Evolutionary conservation across 2,329 filamentous ascomycete species (phyloP), one percentile per base, ranked within the genome.

Genomic region (Sporothrix dimorphospora): DNA sequence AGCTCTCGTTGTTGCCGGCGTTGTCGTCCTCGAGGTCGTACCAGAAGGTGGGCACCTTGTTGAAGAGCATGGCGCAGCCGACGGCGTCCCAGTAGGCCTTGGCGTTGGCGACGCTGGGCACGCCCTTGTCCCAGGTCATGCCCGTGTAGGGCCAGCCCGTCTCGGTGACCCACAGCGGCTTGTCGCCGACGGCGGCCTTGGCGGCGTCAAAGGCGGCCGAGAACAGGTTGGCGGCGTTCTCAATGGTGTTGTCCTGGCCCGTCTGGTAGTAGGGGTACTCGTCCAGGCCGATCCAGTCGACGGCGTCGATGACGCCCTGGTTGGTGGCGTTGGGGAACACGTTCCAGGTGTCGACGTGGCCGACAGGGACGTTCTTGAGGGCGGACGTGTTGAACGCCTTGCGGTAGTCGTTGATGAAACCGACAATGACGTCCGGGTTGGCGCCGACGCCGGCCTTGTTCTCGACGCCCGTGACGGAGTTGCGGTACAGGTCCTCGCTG

Each of bases 271-370:
- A 91, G 40, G 89, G 89, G 79, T 90, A 91, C 77, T 88, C 88
- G 75, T 91, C 88, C 51, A 89, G 85, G 66, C 89, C 89, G 72
- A 91, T 79, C 80, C 87, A 91, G 82, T 92, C 90, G 73, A 87
- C 83, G 71, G 88, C 89, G 72, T 87, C 83, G 75, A 91, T 85
- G 73, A 92, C 89, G 71, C 82, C 80, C 76, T 84, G 84, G 83
- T 90, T 91, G 77, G 84, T 85, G 72, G 79, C 74, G 80, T 91
- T 87, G 63, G 86, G 83, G 87, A 88, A 90, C 63, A 84, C 85
- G 59, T 89, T 89, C 87, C 89, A 91, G 69, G 90, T 92, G 80
- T 92, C 90, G 75, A 91, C 90, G 79, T 92, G 90, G 34, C 89
- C 89, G 74, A 90, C 82, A 67, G 88, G 84, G 16, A 72, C 73